phyloP scores from a whole-genome alignment of 2,329 filamentous ascomycete species.

The Pyrenophora seminiperda region DNA sequence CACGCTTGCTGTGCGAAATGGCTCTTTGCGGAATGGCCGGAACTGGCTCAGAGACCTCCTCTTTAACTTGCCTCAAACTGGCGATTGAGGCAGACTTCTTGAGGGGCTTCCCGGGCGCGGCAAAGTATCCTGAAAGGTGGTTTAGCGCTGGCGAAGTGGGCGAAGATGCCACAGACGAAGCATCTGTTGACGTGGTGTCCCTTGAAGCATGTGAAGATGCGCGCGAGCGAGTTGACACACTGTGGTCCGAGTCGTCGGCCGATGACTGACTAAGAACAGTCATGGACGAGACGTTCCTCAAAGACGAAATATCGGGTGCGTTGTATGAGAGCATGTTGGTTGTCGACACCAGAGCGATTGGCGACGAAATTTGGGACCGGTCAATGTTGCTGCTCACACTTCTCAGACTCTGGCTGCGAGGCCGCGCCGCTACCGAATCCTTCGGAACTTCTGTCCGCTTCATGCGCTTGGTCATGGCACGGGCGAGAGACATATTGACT shows the following conservation, averaged over 20 bases:
- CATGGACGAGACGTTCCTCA: constrained; percentile 50
- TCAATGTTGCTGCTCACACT: constrained; percentile 54
- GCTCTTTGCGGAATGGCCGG: constrained; percentile 78
- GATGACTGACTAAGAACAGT: constrained; percentile 62
- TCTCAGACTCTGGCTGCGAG: constrained; percentile 55
- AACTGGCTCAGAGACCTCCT: constrained; percentile 49
- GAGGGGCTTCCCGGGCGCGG: constrained; percentile 55
- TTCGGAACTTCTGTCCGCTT: constrained; percentile 57
- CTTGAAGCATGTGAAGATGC: constrained; percentile 57
- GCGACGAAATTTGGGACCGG: constrained; percentile 80
- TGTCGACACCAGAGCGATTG: constrained; percentile 85
- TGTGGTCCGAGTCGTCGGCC: constrained; percentile 74
- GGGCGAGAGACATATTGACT: constrained; percentile 63
- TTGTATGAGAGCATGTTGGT: constrained; percentile 97
- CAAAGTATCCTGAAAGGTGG: constrained; percentile 63
- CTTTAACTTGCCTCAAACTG: constrained; percentile 36
- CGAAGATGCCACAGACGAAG: constrained; percentile 57
- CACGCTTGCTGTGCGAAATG: constrained; percentile 86
- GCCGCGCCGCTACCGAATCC: constrained; percentile 35
- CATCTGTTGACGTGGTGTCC: constrained; percentile 69
- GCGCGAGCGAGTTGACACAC: constrained; percentile 54
- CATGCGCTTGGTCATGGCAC: constrained; percentile 72
- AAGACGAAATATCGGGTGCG: constrained; percentile 74
- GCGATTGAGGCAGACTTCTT: constrained; percentile 49
- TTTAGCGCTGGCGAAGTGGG: constrained; percentile 60